These are phyloP conservation scores for Colletotrichum siamense DNA, from an alignment of 2,329 filamentous ascomycete species.

Conservation along the genomic window DNA sequence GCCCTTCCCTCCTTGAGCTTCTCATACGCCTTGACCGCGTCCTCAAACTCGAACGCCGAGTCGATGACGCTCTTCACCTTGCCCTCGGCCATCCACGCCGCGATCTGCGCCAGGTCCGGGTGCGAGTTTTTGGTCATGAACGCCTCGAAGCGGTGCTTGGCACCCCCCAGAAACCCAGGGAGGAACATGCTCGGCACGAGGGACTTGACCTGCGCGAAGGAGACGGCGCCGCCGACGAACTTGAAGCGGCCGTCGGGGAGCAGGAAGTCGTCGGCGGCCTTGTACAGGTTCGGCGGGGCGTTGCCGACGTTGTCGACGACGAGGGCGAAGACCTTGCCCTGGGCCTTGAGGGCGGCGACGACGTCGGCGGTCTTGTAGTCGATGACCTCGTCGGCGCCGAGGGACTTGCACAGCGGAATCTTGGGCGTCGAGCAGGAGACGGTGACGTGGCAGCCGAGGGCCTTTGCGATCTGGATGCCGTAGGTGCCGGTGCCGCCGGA, in stretches of 20 bases:
- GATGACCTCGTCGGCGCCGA: constrained; percentile 70
- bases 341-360: constrained; percentile 47
- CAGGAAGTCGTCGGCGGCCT: constrained; percentile 54
- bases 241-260: constrained; percentile 53
- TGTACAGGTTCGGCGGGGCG: constrained; percentile 56
- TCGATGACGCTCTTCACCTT: constrained; percentile 64
- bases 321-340: constrained; percentile 53
- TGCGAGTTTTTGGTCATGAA: constrained; percentile 43
- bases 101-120: constrained; percentile 55
- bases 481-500: constrained; percentile 68
- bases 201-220: constrained; percentile 27
- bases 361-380: constrained; percentile 63
- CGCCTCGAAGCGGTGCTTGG: constrained; percentile 46
- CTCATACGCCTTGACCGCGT: constrained; percentile 61
- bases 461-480: constrained; percentile 69
- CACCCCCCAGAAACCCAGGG: constrained; percentile 42
- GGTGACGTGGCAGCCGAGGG: constrained; percentile 64
- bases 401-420: constrained; percentile 56
- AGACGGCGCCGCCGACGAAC: constrained; percentile 50
- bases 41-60: constrained; percentile 59
- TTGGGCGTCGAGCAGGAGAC: constrained; percentile 66
- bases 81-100: constrained; percentile 60
- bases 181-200: constrained; percentile 30
- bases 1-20: constrained; percentile 63
- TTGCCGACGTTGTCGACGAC: constrained; percentile 67